Base-by-base conservation (phyloP, 306 rosid species). In the Adenanthera pavonina region DNA sequence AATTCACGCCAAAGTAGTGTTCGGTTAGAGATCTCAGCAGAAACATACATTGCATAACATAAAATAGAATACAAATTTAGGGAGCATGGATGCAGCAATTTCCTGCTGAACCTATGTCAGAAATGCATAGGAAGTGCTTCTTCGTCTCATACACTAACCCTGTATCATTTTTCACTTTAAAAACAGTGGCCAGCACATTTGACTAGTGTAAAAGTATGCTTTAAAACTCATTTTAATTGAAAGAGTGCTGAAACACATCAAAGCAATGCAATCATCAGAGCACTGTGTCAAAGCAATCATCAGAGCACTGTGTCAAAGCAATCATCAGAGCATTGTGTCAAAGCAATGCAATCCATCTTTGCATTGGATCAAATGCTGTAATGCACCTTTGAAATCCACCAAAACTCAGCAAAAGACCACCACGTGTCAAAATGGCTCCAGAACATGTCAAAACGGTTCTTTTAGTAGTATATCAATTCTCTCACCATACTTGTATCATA, bases 61-160 rank as follows among this genome's bases (percentile, higher is more conserved):
- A 14, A 8, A 75, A 49, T 5, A 67, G 11, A 57, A 19, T 34
- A 19, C 43, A 10, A 53, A n/a, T 34, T 71, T 49, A 25, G 5
- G 61, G 62, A 69, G 41, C 34, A 69, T 7, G 2, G 30, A 51
- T 30, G 79, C 69, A 76, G 51, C 20, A 75, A 25, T 67, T 41
- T 40, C 72, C 72, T 8, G 19, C 10, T 17, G 34, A 36, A 0
- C 25, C 25, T 15, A 35, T 3, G 25, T 36, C 25, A 36, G 41
- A 65, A 36, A 16, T 16, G n/a, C 30, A 36, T 36, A 16, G 13
- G 25, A 65, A 7, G 36, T 17, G 41, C 43, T 7, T 30, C 35
- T 9, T 10, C 44, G 5, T 64, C 70, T 35, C 44, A 64, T 36
- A 15, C 25, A 64, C 69, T 5, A 35, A 14, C 46, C 46, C 70